Evolutionary conservation across 192 early-diverging fungal species (phyloP).

Genomic region (Cladochytrium replicatum): DNA sequence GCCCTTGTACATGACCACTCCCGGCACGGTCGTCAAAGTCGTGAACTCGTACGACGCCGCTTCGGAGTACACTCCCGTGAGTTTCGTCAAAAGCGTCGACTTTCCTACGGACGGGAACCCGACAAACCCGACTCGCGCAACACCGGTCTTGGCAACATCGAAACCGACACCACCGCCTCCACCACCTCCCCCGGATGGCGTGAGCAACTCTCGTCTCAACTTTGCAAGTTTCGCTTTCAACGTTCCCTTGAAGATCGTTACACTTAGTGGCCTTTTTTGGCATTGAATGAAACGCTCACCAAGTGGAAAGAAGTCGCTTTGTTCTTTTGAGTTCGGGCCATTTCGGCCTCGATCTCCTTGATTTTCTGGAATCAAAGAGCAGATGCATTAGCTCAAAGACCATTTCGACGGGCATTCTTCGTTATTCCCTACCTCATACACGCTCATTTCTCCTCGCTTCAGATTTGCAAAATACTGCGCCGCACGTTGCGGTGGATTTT

Average conservation of each 20-base stretch:
- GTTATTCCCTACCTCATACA: too few relatives aligned
- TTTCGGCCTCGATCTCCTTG: constrained; percentile 41
- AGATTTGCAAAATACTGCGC: too few relatives aligned
- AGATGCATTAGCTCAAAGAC: too few relatives aligned
- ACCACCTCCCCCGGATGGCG: constrained; percentile 72
- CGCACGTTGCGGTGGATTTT: too few relatives aligned
- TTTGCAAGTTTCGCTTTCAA: constrained; percentile 98
- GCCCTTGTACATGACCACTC: constrained; percentile 90
- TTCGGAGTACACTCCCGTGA: constrained; percentile 94
- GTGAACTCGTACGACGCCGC: constrained; percentile 98
- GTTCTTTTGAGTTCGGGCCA: constrained; percentile 77
- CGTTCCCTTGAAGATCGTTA: constrained; percentile 22
- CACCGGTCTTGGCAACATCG: constrained; percentile 97
- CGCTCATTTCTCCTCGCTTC: too few relatives aligned
- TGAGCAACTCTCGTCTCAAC: constrained; percentile 86
- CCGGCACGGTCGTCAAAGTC: constrained; percentile 97
- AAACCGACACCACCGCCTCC: constrained; percentile 89
- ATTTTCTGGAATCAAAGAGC: constrained; percentile 26
- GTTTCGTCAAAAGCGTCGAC: constrained; percentile 92
- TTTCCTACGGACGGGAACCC: constrained; percentile 98
- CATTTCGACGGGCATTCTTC: too few relatives aligned
- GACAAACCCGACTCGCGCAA: constrained; percentile 95
- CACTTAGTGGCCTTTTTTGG: too few relatives aligned
- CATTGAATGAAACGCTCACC: too few relatives aligned
- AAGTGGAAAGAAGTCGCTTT: constrained; percentile 93